Conservation (phyloP, 257 asterid species). For the Mentha longifolia region DNA sequence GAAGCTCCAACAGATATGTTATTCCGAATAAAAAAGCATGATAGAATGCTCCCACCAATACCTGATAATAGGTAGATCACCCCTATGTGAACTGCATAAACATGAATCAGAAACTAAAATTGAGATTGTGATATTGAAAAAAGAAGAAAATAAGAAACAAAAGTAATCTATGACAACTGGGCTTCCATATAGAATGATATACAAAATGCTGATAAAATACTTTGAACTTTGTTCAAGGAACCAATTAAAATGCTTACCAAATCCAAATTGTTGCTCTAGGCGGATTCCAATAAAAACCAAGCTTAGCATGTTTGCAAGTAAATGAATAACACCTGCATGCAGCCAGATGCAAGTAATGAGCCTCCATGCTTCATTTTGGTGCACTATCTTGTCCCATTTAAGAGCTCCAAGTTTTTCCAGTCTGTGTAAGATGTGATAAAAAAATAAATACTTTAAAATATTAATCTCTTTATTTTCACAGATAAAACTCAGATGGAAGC, state of each 20-base stretch:
- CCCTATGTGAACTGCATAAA: slow-evolving; percentile 75
- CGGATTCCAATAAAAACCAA: slow-evolving; percentile 83
- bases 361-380: slow-evolving; percentile 78
- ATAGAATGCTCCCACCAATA: slow-evolving; percentile 84
- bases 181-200: slow-evolving; percentile 1
- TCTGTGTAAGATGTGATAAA: slow-evolving; percentile 43
- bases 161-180: background rate
- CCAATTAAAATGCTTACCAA: slow-evolving; percentile 48
- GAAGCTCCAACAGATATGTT: slow-evolving; percentile 95
- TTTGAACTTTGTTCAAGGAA: background rate
- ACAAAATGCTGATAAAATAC: background rate
- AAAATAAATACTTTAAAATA: background rate
- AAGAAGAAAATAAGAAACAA: background rate
- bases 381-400: slow-evolving; percentile 73
- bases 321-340: slow-evolving; percentile 89
- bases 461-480: background rate
- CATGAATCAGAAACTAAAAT: slow-evolving; percentile 23
- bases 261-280: slow-evolving; percentile 94
- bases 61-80: slow-evolving; percentile 77
- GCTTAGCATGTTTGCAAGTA: slow-evolving; percentile 87
- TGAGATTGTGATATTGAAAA: background rate
- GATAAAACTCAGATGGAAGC: background rate
- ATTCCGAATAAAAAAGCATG: slow-evolving; percentile 71
- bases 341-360: slow-evolving; percentile 88
- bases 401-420: slow-evolving; percentile 81